Evolutionary conservation across 2,329 filamentous ascomycete genomes (phyloP), one percentile per base, ranked within the genome.

Genomic region (Mariannaea elegans): DNA sequence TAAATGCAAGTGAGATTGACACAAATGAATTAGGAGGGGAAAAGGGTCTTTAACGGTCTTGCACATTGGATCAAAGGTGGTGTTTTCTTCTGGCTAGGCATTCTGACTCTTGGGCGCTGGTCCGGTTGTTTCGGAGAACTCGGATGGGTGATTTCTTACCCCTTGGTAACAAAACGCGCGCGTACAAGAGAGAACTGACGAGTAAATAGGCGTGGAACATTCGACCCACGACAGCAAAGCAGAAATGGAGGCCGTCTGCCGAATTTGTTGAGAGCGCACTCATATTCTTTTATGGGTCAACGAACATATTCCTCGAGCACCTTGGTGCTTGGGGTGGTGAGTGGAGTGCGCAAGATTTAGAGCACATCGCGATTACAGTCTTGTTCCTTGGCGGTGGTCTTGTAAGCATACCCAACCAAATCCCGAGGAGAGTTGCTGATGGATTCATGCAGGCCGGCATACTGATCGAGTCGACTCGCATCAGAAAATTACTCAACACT

Each of bases 31-130:
- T n/a, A n/a, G n/a, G 88, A 90, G 73, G 90, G 85, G 6, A 75
- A 76, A 18, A 81, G 82, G 3, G 80, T 97, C 58, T 96, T 94
- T 80, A 94, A 89, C 67, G 93, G 94, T 1, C 82, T 97, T 36
- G 94, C 94, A 9, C 94, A 97, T 73, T 97, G 92, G 79, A 88
- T 97, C 75, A 97, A 97, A 75, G 94, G 94, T 48, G 92, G 91
- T 5, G 90, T 97, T 54, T 97, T 98, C 81, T 92, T 97, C 79
- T 94, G 92, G 88, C 92, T 95, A 64, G 94, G 94, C n/a, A 78
- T 97, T 14, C 78, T 97, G 59, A 96, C 91, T 0, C 83, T 97
- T 3, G 93, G 92, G 29, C 89, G 94, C 56, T 97, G 92, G 90
- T 87, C 93, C 72, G 94, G 94, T 19, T 90, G 91, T 73, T 97